Conservation (phyloP, 129 eudicot genomes). For the Cynara cardunculus region DNA sequence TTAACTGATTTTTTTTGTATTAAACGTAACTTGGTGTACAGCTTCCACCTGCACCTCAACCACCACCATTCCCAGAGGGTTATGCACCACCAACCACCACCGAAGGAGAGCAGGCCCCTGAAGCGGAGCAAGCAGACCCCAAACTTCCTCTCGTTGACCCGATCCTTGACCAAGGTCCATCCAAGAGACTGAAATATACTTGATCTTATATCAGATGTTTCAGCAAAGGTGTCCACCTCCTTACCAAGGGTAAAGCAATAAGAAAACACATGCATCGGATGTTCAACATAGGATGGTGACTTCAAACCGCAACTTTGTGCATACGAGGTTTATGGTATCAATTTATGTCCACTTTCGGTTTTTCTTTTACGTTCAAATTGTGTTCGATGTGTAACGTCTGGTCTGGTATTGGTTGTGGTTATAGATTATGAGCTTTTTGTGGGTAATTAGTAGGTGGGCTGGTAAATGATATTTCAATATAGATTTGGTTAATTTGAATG, state of each 20-base stretch:
- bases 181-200: constrained; percentile 49
- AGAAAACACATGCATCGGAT: not conserved
- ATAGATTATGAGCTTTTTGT: not conserved
- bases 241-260: not conserved
- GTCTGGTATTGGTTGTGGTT: not conserved
- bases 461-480: not conserved
- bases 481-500: not conserved
- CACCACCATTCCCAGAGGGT: constrained; percentile 79
- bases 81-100: constrained; percentile 49
- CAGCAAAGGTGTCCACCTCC: not conserved
- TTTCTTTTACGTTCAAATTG: not conserved
- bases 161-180: constrained; percentile 69
- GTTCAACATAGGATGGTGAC: not conserved
- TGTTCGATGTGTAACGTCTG: not conserved
- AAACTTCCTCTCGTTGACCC: constrained; percentile 51
- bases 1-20: not conserved
- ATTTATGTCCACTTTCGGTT: not conserved
- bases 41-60: constrained; percentile 73
- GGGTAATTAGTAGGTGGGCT: not conserved
- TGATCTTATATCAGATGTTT: not conserved
- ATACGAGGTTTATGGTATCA: not conserved
- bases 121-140: constrained; percentile 46
- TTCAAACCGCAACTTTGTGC: not conserved
- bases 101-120: constrained; percentile 54
- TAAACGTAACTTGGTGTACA: constrained; percentile 15